phyloP scores from a whole-genome alignment of 2,329 filamentous ascomycete species.

The Lithohypha guttulata region DNA sequence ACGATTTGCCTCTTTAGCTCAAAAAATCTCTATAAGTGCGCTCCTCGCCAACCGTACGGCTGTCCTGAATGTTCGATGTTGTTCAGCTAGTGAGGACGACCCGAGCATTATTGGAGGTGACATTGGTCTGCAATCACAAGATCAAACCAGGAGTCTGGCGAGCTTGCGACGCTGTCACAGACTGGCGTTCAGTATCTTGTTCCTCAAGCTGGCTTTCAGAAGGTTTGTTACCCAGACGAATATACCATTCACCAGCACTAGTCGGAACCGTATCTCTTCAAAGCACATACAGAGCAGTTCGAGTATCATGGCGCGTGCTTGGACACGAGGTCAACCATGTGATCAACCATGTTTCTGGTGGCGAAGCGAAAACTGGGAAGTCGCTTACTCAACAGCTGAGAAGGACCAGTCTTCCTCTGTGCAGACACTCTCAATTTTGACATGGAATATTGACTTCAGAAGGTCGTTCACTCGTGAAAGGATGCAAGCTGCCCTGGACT shows the following conservation, averaged over 20 bases:
- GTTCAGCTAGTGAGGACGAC: too few relatives aligned
- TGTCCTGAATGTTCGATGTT: too few relatives aligned
- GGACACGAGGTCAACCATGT: slow-evolving; percentile 19
- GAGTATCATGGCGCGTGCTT: too few relatives aligned
- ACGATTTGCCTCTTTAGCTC: too few relatives aligned
- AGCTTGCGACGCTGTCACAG: neutral
- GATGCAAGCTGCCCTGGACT: slow-evolving; percentile 32
- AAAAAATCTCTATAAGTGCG: too few relatives aligned
- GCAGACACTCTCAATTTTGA: slow-evolving; percentile 27
- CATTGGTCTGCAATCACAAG: too few relatives aligned
- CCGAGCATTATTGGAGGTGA: too few relatives aligned
- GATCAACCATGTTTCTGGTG: slow-evolving; percentile 20
- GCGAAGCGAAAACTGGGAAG: slow-evolving; percentile 7
- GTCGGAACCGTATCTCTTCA: too few relatives aligned
- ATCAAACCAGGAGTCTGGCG: too few relatives aligned
- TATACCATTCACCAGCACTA: neutral
- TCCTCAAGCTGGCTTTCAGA: neutral
- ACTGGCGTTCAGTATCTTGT: neutral
- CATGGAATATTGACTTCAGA: slow-evolving; percentile 43
- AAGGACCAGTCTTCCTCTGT: neutral
- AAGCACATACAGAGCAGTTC: too few relatives aligned
- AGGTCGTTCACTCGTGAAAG: slow-evolving; percentile 28
- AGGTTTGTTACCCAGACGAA: neutral
- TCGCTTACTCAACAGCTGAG: neutral
- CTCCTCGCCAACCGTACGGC: too few relatives aligned